Evolutionary conservation across 306 rosid genomes (phyloP), one percentile per base, ranked within the genome.

Genomic region (Argentina anserina): DNA sequence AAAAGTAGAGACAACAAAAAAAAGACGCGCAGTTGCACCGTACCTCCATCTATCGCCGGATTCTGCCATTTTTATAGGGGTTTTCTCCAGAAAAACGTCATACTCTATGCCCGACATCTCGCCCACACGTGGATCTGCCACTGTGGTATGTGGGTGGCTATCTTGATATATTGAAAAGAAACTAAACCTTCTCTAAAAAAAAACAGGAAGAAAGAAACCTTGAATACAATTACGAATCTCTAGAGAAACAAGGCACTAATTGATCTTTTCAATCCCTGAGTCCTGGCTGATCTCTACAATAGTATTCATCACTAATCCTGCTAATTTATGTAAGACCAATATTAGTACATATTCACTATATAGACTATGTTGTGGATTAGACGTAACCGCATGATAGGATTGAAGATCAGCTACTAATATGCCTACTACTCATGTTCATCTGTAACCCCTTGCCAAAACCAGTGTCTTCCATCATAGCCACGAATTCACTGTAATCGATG

Each of bases 391-490:
- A 67, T 73, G 71, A 71, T 47, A 75, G 69, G 67, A n/a, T n/a
- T n/a, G n/a, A n/a, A n/a, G n/a, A 69, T 76, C 65, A 25, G 69
- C 65, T 67, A 40, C 60, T 77, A 78, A 79, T 72, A 77, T 68
- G 80, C 67, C 33, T 71, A 28, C 56, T 76, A 50, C 84, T 84
- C 82, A 67, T 76, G 83, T 21, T 74, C 31, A 50, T 73, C 67
- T 81, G 52, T 59, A 78, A 25, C 20, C 85, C 85, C 72, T 80
- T 76, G 77, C 88, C 83, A 69, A 89, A 89, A 75, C 74, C 85
- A 23, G 87, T 86, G 81, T 91, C 99, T 89, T 88, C 88, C 99
- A 94, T 94, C 99, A 94, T 91, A 49, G 91, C 99, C 39, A 72
- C 91, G 81, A 94, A 94, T 87, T 94, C 99, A 55, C 74, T 88